Percentiles rank a stretch among this genome's conserved stretches.
Conservation (phyloP, 768 basidiomycete genomes). For the Saitozyma podzolica region DNA sequence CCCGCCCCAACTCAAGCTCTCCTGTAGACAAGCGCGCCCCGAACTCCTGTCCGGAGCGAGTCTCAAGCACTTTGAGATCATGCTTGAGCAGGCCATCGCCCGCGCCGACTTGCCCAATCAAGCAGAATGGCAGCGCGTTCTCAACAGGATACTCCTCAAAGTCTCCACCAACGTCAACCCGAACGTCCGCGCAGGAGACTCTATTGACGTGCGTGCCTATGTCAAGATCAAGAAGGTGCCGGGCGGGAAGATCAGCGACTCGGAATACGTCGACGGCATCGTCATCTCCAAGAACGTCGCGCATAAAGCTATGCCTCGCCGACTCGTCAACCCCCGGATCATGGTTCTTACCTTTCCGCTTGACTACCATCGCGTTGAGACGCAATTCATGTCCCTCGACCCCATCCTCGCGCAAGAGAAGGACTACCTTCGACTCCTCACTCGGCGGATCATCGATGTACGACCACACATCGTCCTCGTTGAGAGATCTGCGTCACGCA, state of each 20-base stretch:
- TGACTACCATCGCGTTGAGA: conserved; percentile 74
- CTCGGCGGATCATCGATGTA: conserved; percentile 82
- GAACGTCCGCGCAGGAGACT: conserved; percentile 67
- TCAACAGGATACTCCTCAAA: conserved; percentile 77
- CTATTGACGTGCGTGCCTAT: conserved; percentile 91
- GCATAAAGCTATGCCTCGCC: conserved; percentile 88
- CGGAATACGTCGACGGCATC: conserved; percentile 93
- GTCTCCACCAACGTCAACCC: conserved; percentile 72
- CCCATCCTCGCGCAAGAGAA: conserved; percentile 89
- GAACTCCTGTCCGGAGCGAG: conserved; percentile 79
- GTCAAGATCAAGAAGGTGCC: conserved; percentile 99
- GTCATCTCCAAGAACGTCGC: conserved; percentile 98
- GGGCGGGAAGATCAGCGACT: conserved; percentile 85
- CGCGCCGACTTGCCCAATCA: conserved; percentile 78
- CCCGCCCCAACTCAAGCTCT: no score
- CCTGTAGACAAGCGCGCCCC: conserved; percentile 20
- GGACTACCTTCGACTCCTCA: conserved; percentile 84
- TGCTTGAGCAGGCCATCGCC: conserved; percentile 86
- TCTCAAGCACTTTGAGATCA: conserved; percentile 82
- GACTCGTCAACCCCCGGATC: conserved; percentile 79
- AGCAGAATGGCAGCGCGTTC: conserved; percentile 81
- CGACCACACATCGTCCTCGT: conserved; percentile 90
- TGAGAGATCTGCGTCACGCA: conserved; percentile 83
- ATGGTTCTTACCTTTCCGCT: conserved; percentile 93
- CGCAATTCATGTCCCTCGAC: conserved; percentile 86